These are phyloP conservation scores for Isatis lusitanica DNA, from an alignment of 441 rosid genomes.

Conservation along the genomic window DNA sequence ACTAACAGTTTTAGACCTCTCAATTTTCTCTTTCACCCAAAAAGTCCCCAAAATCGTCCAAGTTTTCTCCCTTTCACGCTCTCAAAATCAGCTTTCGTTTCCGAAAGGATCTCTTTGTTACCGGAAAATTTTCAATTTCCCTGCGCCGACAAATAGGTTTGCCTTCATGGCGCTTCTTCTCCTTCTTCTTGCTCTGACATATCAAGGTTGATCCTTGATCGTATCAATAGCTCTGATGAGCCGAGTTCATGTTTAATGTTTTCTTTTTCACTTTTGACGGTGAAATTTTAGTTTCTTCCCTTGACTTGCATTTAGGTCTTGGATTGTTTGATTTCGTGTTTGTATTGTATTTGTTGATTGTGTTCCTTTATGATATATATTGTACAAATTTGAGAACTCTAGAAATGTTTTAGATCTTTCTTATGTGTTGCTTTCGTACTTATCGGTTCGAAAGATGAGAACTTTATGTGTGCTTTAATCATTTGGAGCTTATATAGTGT, in stretches of 20 bases:
- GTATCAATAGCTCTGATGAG: background rate
- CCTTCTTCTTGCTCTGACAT: background rate
- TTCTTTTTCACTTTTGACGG: background rate
- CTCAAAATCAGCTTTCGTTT: background rate
- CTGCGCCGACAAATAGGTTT: background rate
- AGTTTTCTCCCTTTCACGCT: background rate
- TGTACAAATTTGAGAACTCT: background rate
- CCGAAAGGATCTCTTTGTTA: background rate
- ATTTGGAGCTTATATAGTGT: constrained; percentile 11
- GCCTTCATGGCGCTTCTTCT: background rate
- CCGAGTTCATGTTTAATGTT: background rate
- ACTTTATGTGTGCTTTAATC: background rate
- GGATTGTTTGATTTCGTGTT: constrained; percentile 1
- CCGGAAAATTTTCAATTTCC: background rate
- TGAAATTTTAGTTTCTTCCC: background rate
- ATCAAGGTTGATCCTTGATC: background rate
- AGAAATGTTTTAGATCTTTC: background rate
- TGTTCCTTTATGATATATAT: background rate
- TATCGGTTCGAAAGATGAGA: background rate
- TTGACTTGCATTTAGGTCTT: constrained; percentile 10
- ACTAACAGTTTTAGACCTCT: background rate
- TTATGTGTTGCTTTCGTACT: background rate
- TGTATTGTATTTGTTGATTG: constrained; percentile 4
- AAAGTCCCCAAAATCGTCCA: background rate
- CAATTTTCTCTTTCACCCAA: background rate